phyloP scores from a whole-genome alignment of 495 filamentous ascomycete genomes.

The Trichoderma erinaceum region DNA sequence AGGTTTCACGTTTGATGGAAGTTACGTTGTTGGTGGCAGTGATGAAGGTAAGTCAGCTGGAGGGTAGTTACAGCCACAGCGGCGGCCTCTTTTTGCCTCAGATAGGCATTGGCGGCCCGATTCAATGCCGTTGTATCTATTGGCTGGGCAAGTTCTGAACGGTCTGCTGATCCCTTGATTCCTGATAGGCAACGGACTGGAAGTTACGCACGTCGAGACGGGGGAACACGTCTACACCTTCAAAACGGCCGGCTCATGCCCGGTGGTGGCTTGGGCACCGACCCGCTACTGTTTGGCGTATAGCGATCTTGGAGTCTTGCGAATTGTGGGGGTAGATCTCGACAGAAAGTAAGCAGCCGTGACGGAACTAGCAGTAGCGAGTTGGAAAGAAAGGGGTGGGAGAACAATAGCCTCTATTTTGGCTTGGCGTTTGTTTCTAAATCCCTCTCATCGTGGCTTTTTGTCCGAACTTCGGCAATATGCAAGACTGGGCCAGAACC shows the following conservation, averaged over 20 bases:
- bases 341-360: slow-evolving; percentile 33
- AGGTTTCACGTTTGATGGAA: slow-evolving; percentile 83
- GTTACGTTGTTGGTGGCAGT: slow-evolving; percentile 76
- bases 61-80: not conserved
- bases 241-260: slow-evolving; percentile 56
- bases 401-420: not conserved
- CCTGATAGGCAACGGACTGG: slow-evolving; percentile 47
- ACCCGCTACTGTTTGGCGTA: slow-evolving; percentile 85
- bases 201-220: slow-evolving; percentile 78
- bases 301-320: slow-evolving; percentile 72
- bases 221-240: slow-evolving; percentile 80
- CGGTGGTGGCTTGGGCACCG: slow-evolving; percentile 84
- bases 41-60: slow-evolving; percentile 58
- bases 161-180: slow-evolving; percentile 14
- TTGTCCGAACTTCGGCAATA: too few relatives aligned
- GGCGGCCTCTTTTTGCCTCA: not conserved
- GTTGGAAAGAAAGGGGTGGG: not conserved
- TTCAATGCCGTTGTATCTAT: not conserved
- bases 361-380: not conserved
- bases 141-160: not conserved
- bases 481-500: too few relatives aligned
- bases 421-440: not conserved
- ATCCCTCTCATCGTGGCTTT: too few relatives aligned
- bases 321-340: slow-evolving; percentile 62
- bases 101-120: not conserved